These are phyloP conservation scores for Agaricus subrufescens DNA, from an alignment of 768 basidiomycete species.

Conservation along the genomic window DNA sequence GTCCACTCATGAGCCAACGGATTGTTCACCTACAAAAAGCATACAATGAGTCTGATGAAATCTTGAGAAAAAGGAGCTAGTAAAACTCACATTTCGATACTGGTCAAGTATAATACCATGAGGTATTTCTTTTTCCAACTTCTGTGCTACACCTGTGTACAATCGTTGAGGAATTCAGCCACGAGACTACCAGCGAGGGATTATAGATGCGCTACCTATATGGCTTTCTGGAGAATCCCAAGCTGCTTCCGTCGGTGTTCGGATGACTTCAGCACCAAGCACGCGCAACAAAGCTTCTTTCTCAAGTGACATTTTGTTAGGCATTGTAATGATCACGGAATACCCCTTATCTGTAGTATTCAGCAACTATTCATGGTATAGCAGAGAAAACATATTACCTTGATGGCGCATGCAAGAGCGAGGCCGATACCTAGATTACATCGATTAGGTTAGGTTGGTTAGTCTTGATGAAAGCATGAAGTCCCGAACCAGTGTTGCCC, in stretches of 20 bases:
- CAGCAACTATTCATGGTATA: constrained; percentile 38
- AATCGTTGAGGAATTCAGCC: constrained; percentile 86
- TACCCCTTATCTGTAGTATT: constrained; percentile 89
- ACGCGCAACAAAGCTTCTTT: constrained; percentile 91
- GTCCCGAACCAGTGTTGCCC: constrained; percentile 79
- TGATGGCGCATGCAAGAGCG: constrained; percentile 90
- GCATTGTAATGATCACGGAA: constrained; percentile 85
- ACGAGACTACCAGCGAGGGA: constrained; percentile 42
- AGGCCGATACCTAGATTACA: constrained; percentile 74
- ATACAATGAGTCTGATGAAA: constrained; percentile 8
- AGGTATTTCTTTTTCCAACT: constrained; percentile 73
- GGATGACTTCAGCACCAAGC: constrained; percentile 90
- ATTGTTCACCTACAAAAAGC: constrained; percentile 58
- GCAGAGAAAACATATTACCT: constrained; percentile 45
- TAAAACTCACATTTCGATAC: constrained; percentile 62
- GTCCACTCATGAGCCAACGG: constrained; percentile 86
- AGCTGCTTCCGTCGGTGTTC: constrained; percentile 86
- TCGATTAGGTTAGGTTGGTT: background rate
- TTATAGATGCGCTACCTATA: constrained; percentile 65
- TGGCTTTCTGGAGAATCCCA: constrained; percentile 90
- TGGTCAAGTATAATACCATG: constrained; percentile 91
- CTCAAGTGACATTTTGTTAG: constrained; percentile 93
- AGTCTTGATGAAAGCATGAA: background rate
- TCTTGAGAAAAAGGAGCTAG: background rate
- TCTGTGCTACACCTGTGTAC: constrained; percentile 72